Evolutionary conservation across 768 basidiomycete genomes (phyloP).

Genomic region (Guyanaporus albipodus): DNA sequence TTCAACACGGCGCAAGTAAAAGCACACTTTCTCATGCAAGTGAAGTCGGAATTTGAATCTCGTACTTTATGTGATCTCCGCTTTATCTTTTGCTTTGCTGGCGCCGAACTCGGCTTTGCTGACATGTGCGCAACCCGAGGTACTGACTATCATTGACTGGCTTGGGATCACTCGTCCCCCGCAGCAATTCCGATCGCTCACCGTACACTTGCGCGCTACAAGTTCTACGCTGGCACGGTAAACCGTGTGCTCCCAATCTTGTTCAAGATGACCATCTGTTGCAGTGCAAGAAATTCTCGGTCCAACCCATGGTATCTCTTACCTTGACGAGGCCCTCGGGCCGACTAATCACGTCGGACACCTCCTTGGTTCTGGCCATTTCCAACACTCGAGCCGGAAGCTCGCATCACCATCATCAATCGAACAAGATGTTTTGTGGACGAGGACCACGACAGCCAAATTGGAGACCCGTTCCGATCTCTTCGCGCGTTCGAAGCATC

Average conservation of each 20-base stretch:
- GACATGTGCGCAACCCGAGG: too few species aligned
- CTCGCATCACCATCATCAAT: constrained; percentile 35
- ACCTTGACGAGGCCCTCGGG: constrained; percentile 46
- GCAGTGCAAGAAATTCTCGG: constrained; percentile 46
- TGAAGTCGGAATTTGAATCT: too few species aligned
- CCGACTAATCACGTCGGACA: constrained; percentile 39
- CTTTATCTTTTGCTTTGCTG: too few species aligned
- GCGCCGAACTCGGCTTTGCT: too few species aligned
- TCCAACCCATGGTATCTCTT: constrained; percentile 42
- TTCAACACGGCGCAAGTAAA: too few species aligned
- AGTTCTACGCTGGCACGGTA: constrained; percentile 33
- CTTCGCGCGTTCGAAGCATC: neutral
- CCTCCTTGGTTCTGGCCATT: constrained; percentile 43
- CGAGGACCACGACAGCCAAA: constrained; percentile 49
- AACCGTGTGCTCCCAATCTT: constrained; percentile 62
- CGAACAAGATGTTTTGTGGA: constrained; percentile 39
- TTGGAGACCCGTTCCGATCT: constrained; percentile 44
- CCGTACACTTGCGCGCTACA: too few species aligned
- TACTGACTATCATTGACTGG: too few species aligned
- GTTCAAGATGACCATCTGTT: constrained; percentile 39
- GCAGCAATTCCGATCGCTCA: too few species aligned
- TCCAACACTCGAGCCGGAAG: constrained; percentile 34
- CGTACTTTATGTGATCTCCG: too few species aligned
- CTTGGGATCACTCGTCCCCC: too few species aligned
- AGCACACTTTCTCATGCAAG: too few species aligned